Base-by-base conservation (phyloP, 1,139 yeast genomes). In the Geotrichum phurueaensis region DNA sequence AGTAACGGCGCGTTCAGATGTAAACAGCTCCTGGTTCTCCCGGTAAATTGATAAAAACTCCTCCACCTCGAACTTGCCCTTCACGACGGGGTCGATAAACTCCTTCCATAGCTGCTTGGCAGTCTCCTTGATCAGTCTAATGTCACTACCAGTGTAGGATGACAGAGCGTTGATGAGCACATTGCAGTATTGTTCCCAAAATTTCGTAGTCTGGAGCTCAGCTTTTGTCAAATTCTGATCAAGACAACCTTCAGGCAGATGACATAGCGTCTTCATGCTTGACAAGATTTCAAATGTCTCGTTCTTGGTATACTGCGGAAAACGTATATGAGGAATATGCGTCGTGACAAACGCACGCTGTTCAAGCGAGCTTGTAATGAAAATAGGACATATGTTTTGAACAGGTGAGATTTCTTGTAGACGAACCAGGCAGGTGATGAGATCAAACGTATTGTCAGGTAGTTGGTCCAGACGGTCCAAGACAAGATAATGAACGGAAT, bases 381-480 rank as follows among this genome's bases (percentile, higher is more conserved):
- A 75, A 3, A 78, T 67, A 4, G 77, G 70, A 12, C 71, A 66
- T 13, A 78, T 55, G 59, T 75, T 73, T 7, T 50, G 36, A 3
- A 58, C 59, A 20, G 68, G 57, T 43, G 72, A 60, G 20, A 74
- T 65, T 65, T 85, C 89, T 36, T 76, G 76, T 47, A 84, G 65
- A 54, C 82, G 73, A 1, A 79, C 67, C 65, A 85, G 80, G 12
- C 81, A 77, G n/a, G 77, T 71, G 61, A 79, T 75, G 10, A 84
- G 64, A 10, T 78, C 82, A 15, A 76, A 73, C 0, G 79, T 73
- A 27, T 78, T 75, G 49, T 83, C 89, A 66, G 79, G 78, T 52
- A 85, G 76, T 62, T 78, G 79, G 67, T 85, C 89, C 43, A 83
- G 76, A 12, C 85, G 71, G 65, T 85, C 89, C n/a, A 85, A 73